Evolutionary conservation across 1,139 yeast genomes (phyloP), one percentile per base, ranked within the genome.

Genomic region (Saccharomycopsis crataegensis): DNA sequence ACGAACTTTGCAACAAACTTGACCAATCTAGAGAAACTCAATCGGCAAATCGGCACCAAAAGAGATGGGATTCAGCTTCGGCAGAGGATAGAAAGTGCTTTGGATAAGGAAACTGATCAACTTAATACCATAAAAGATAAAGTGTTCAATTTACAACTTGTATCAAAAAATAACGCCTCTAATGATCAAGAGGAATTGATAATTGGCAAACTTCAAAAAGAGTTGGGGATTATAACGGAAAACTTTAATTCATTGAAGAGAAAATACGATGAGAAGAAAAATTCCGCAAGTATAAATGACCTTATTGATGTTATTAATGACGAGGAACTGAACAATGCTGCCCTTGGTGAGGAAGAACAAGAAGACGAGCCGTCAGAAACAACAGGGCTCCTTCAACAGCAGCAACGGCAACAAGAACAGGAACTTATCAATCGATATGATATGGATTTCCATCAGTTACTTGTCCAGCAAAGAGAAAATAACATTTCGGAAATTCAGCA

Each of bases 401-500:
- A 64, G 44, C 28, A 70, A 58, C n/a, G n/a, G n/a, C 74, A 70
- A 58, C 66, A 63, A 36, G 76, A 72, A 51, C 65, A 64, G 50
- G 63, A 63, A 11, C 67, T 72, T 32, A 69, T 77, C 6, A 74
- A 79, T 44, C 75, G 83, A 57, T 78, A 86, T 8, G 95, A 87
- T 51, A 70, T 87, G n/a, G 89, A 83, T 61, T 82, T 86, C 60
- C 96, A 89, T 62, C 63, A 79, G 2, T 69, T 82, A 9, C 69
- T 90, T 7, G 80, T 90, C 1, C 80, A 83, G 57, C 93, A 88
- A 63, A 70, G 96, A 55, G 83, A 86, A 57, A 70, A 79, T 31
- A 95, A 88, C 58, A 86, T 90, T 34, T 75, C 76, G 41, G 82
- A 79, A 58, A 86, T 90, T 7, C 81, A 86, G 46, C 79, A 81